Base-by-base conservation (phyloP, 2,329 filamentous ascomycete species). In the Acrocalymma vagum region DNA sequence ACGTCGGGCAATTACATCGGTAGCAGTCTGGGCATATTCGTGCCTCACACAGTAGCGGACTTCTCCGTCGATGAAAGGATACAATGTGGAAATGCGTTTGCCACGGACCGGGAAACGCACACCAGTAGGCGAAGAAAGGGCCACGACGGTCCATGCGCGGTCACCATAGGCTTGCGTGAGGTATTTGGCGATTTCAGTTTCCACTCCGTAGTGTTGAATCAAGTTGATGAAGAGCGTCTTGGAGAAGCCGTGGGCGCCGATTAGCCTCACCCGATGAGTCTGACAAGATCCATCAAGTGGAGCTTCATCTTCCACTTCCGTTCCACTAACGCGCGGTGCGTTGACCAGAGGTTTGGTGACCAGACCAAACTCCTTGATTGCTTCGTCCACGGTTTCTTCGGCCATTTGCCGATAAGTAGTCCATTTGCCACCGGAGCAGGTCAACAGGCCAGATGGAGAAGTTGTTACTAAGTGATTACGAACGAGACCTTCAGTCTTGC, bases 351-450 rank as follows among this genome's bases (percentile, higher is more conserved):
- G 74, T 31, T 74, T 75, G 3, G 86, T 73, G 37, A 78, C 67
- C 23, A 94, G 79, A 7, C 76, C 72, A 70, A 90, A 93, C 44
- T 82, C 77, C 36, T 80, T 76, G 66, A 94, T 80, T 8, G 90
- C 88, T 60, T 88, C 85, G 60, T 95, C 89, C 28, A 95, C 89
- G 29, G 87, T 88, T 66, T 95, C 89, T 71, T 95, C 89, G 15
- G 90, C 88, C 90, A 95, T 95, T 70, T 95, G 88, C 41, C 90
- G 86, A 73, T 95, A 95, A 1, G 90, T 95, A 3, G 90, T 95
- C 90, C 90, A 95, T 73, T 95, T 95, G 31, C 90, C 90, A 55
- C 90, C 90, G 18, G 89, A 89, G 62, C 89, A 92, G 22, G 90
- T 95, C 53, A 95, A 74, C 14, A 95, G 79, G 9, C 90, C 90